Evolutionary conservation across 345 rosid species (phyloP), one percentile per base, ranked within the genome.

Genomic region (Eucalyptus regnans): DNA sequence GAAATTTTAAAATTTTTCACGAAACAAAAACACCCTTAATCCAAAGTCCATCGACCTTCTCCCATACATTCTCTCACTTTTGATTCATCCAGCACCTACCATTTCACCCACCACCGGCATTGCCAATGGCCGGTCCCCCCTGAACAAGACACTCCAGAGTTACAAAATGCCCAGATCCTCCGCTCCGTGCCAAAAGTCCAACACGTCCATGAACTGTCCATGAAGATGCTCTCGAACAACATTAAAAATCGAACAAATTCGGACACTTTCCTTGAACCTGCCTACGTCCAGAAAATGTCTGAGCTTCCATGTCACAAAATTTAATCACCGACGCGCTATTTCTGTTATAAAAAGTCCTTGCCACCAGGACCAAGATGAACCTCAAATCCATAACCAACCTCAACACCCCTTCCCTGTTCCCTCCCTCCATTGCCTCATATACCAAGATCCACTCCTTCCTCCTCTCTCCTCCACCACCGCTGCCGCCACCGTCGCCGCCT

Each of bases 271-370:
- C 84, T 76, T 1, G 84, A 20, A 76, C 84, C 29, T 76, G 23
- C 84, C 83, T 41, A 76, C 1, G 84, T 76, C 84, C 48, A 20
- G 48, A 11, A 20, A 0, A 41, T 41, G 5, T 20, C 7, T 13
- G 27, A 9, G 4, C 84, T 87, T 16, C 14, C n/a, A 3, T 12
- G 44, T 31, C 62, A 0, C 56, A 51, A 12, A 87, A 86, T 51
- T 16, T 22, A 58, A 49, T 87, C 92, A 62, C 86, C 90, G 80
- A 88, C 87, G 54, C 66, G 86, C 33, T 41, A 86, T 87, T 37
- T 51, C 89, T 25, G 86, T 79, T 88, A 54, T 25, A 76, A n/a
- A n/a, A n/a, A 23, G 41, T 87, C 81, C 51, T 5, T 41, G 58
- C 60, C 89, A 37, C 80, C 4, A 7, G 43, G 46, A 44, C 84